A percentile compares a stretch with the other conserved stretches of the same genome.
phyloP scores from a whole-genome alignment of 345 rosid genomes.

The Fremontodendron californicum region DNA sequence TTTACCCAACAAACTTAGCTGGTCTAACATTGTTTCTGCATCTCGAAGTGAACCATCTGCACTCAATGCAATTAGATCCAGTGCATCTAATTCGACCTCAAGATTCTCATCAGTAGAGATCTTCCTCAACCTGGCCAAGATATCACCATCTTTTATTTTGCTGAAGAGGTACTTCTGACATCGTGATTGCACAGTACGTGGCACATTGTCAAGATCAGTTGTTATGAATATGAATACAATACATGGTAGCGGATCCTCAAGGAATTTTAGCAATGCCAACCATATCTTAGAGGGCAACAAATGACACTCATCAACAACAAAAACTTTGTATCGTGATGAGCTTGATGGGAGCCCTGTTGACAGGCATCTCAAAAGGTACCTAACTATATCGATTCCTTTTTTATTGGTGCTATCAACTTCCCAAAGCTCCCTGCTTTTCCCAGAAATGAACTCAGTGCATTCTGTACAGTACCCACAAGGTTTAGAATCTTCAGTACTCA shows the following conservation, averaged over 20 bases:
- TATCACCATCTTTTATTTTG: slow-evolving; percentile 82
- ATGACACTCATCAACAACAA: slow-evolving; percentile 89
- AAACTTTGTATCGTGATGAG: slow-evolving; percentile 55
- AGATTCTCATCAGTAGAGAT: slow-evolving; percentile 69
- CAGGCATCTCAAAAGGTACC: slow-evolving; percentile 58
- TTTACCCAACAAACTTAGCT: slow-evolving; percentile 90
- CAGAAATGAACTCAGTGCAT: slow-evolving; percentile 72
- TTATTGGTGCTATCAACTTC: slow-evolving; percentile 79
- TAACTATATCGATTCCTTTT: slow-evolving; percentile 60
- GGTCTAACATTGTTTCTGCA: slow-evolving; percentile 97
- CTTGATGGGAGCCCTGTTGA: slow-evolving; percentile 41
- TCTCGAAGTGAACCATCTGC: slow-evolving; percentile 98
- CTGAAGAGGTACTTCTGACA: slow-evolving; percentile 87
- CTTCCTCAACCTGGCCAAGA: slow-evolving; percentile 57
- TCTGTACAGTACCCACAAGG: slow-evolving; percentile 86
- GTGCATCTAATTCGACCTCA: slow-evolving; percentile 82
- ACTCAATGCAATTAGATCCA: slow-evolving; percentile 84
- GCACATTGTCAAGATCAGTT: slow-evolving; percentile 88
- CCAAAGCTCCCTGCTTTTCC: slow-evolving; percentile 58
- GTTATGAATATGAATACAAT: slow-evolving; percentile 83
- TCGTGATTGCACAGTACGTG: slow-evolving; percentile 84
- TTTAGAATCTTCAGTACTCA: slow-evolving; percentile 53
- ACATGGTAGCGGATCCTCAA: slow-evolving; percentile 70
- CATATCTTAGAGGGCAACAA: slow-evolving; percentile 83
- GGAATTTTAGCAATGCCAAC: slow-evolving; percentile 84